phyloP scores from a whole-genome alignment of 1,284 basidiomycete genomes.

The Paramarasmius palmivorus region DNA sequence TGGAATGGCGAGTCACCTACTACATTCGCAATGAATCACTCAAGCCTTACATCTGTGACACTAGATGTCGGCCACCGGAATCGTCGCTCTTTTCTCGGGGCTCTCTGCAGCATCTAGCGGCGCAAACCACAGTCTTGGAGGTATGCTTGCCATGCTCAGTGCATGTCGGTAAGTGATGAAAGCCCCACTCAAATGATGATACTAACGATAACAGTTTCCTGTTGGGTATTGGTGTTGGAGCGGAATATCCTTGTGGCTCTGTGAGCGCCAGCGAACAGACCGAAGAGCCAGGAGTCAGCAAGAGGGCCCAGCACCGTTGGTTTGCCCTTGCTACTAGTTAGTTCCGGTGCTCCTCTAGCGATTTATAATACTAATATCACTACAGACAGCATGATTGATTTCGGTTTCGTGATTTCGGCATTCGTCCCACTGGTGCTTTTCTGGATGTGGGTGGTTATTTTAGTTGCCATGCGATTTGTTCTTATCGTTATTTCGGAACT shows the following conservation, averaged over 20 bases:
- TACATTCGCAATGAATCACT: neutral
- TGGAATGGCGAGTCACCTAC: constrained; percentile 65
- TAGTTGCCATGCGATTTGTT: neutral
- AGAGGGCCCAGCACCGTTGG: constrained; percentile 82
- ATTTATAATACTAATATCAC: constrained; percentile 7
- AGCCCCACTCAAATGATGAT: neutral
- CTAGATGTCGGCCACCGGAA: constrained; percentile 75
- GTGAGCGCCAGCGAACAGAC: constrained; percentile 93
- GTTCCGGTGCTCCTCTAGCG: constrained; percentile 24
- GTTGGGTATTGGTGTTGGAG: constrained; percentile 82
- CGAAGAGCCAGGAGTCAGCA: constrained; percentile 77
- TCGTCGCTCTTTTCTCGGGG: constrained; percentile 78
- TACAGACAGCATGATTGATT: constrained; percentile 84
- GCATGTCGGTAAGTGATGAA: constrained; percentile 79
- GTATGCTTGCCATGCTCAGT: constrained; percentile 75
- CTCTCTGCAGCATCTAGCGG: constrained; percentile 86
- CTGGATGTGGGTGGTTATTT: constrained; percentile 67
- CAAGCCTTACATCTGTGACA: neutral
- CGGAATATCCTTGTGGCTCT: constrained; percentile 89
- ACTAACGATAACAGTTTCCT: constrained; percentile 53
- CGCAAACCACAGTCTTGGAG: constrained; percentile 67
- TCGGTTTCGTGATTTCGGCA: constrained; percentile 82
- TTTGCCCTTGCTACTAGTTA: constrained; percentile 84
- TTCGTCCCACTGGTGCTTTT: constrained; percentile 85
- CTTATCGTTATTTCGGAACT: neutral